Base-by-base conservation (phyloP, 129 eudicot genomes). In the Dittrichia graveolens region DNA sequence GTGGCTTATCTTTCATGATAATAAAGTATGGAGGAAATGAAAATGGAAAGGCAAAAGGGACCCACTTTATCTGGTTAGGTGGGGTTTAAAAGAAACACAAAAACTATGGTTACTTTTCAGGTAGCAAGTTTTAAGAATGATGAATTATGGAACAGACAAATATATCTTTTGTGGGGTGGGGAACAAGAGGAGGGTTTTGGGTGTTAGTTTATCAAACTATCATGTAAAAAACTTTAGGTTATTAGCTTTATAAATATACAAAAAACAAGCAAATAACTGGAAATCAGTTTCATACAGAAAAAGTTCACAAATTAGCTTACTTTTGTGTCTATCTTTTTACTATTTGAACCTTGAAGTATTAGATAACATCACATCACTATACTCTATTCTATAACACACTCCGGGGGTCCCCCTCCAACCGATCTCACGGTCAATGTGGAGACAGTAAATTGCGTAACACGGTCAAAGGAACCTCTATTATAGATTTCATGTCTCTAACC, bases 21-120 rank as follows among this genome's bases (percentile, higher is more conserved):
- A 37, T 60, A 66, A 57, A 74, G 24, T 69, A 49, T 7, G 16
- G 4, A 10, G 41, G 10, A 75, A 76, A 56, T 66, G 74, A 55
- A 58, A 8, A 35, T 7, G 59, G 55, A 44, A 58, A 74, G 64
- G 56, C 71, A 42, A 38, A 54, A 45, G 76, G 80, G 95, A 31
- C 85, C 87, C 83, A 89, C 74, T 44, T 79, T 73, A 83, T 80
- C 84, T 45, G 50, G 74, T 76, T 85, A 69, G 85, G 65, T 75
- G 77, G 86, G 81, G 76, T 34, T 14, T 65, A 42, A 61, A 54
- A 67, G 67, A 72, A 81, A 69, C 92, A 79, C 79, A 70, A 78
- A 71, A 70, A 45, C 62, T 31, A 75, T 77, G 88, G 58, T 57
- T 24, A 40, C 65, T 80, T 78, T 82, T 80, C 61, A 73, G 66